Evolutionary conservation across 768 basidiomycete genomes (phyloP).

Genomic region (Mycena belliarum): DNA sequence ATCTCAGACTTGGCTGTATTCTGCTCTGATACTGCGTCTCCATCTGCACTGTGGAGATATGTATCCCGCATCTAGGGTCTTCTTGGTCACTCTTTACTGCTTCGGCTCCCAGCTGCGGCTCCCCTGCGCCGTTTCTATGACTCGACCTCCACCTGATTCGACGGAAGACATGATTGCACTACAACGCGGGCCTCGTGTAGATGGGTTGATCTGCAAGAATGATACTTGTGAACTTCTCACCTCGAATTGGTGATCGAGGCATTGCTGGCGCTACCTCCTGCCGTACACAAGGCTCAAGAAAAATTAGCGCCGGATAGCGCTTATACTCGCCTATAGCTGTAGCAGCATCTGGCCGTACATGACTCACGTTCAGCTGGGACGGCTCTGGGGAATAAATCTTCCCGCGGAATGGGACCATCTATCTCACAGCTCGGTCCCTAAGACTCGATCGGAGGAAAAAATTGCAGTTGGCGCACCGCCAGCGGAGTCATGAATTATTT

Average conservation of each 20-base stretch:
- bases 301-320: slow-evolving; percentile 3
- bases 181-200: slow-evolving; percentile 14
- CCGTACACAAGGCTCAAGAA: neutral
- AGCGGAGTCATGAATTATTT: slow-evolving; percentile 4
- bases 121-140: neutral
- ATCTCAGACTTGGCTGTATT: neutral
- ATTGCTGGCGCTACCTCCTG: neutral
- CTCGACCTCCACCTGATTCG: slow-evolving; percentile 12
- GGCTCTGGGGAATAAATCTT: neutral
- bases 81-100: neutral
- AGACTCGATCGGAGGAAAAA: slow-evolving; percentile 3
- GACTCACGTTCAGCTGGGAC: slow-evolving; percentile 3
- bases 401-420: slow-evolving; percentile 10
- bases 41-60: neutral
- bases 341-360: neutral
- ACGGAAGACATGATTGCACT: neutral
- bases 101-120: slow-evolving; percentile 15
- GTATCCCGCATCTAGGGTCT: neutral
- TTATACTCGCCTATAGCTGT: slow-evolving; percentile 13
- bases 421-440: slow-evolving; percentile 12
- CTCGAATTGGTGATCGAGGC: neutral
- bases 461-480: slow-evolving; percentile 3
- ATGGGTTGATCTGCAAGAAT: slow-evolving; percentile 5
- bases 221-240: slow-evolving; percentile 2
- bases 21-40: neutral